These are phyloP conservation scores for Ustulina deusta DNA, from an alignment of 2,329 filamentous ascomycete species.

Conservation along the genomic window DNA sequence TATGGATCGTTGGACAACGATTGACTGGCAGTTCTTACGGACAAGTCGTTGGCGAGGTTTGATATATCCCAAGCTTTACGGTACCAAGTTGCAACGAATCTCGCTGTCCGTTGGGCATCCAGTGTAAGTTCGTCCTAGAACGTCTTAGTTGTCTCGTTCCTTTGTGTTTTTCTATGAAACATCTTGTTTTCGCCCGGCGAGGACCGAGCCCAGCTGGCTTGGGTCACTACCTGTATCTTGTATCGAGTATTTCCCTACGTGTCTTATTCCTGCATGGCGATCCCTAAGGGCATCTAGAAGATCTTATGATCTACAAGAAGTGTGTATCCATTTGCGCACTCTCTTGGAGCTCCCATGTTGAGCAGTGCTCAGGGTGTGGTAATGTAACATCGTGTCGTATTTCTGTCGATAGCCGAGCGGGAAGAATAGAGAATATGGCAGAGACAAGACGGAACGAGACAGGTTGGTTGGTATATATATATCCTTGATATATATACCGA, in stretches of 20 bases:
- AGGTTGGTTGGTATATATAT: slow-evolving; percentile 19
- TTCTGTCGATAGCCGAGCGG: slow-evolving; percentile 32
- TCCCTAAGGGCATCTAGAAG: background rate
- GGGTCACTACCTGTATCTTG: background rate
- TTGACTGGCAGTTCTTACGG: background rate
- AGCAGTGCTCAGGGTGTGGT: slow-evolving; percentile 9
- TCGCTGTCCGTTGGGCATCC: background rate
- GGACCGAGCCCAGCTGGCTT: background rate
- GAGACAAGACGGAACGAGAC: background rate
- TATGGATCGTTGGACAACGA: background rate
- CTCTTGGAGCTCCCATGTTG: background rate
- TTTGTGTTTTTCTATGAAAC: background rate
- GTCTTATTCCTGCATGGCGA: background rate
- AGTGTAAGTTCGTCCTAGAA: background rate
- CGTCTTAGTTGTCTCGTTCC: background rate
- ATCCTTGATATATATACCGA: background rate
- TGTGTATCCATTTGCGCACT: background rate
- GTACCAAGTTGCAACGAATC: background rate
- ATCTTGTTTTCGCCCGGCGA: background rate
- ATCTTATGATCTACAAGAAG: background rate
- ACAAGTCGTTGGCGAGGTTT: background rate
- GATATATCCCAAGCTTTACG: background rate
- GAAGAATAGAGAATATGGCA: slow-evolving; percentile 12
- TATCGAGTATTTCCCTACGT: background rate
- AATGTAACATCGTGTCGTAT: slow-evolving; percentile 22